Conservation (phyloP, 2,329 filamentous ascomycete species). For the Exophiala spinifera region DNA sequence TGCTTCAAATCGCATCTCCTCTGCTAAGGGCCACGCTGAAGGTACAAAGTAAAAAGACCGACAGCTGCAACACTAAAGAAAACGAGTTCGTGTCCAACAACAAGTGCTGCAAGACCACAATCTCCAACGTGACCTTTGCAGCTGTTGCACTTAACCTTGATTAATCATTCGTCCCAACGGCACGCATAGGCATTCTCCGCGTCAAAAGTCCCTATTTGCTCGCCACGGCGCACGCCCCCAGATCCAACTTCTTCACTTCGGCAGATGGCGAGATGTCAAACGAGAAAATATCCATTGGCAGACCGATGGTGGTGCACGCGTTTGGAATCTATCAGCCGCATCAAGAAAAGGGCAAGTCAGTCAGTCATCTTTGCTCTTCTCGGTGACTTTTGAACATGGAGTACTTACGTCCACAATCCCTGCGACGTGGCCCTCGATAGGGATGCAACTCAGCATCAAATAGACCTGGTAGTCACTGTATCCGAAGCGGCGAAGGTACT, state of each 20-base stretch:
- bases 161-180: no score
- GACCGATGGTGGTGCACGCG: slow-evolving; percentile 80
- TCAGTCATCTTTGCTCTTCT: no score
- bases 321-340: slow-evolving; percentile 62
- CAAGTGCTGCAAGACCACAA: no score
- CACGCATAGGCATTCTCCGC: neutral
- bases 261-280: slow-evolving; percentile 75
- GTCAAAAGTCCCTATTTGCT: slow-evolving; percentile 1
- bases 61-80: no score
- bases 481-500: slow-evolving; percentile 72
- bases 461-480: slow-evolving; percentile 78
- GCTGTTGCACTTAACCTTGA: no score
- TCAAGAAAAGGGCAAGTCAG: no score
- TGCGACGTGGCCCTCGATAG: slow-evolving; percentile 82
- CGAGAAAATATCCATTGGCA: slow-evolving; percentile 93
- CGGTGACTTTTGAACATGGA: no score
- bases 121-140: no score
- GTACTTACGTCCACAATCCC: slow-evolving; percentile 69
- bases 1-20: no score
- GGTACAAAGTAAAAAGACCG: no score
- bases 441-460: slow-evolving; percentile 77
- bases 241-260: slow-evolving; percentile 59
- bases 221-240: slow-evolving; percentile 63
- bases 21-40: no score
- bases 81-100: no score